Base-by-base conservation (phyloP, 495 filamentous ascomycete species). In the Arthonia radiata region DNA sequence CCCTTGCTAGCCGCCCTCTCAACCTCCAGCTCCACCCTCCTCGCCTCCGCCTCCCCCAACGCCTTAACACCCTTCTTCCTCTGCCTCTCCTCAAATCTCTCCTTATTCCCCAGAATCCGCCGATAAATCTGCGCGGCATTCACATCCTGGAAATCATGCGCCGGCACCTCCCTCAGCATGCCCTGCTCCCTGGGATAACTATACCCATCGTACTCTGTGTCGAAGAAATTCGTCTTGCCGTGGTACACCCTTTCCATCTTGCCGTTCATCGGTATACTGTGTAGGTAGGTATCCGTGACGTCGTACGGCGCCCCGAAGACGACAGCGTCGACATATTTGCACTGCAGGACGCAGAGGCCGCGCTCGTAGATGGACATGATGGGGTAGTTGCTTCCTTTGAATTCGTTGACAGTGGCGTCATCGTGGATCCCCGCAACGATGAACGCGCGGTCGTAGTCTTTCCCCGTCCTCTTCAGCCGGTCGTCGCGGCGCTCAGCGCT, bases 291-390 rank as follows among this genome's bases (percentile, higher is more conserved):
- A 36, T 65, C 53, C 15, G 65, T 79, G 1, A 81, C 80, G 0
- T 66, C 65, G 47, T 83, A 90, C 2, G 86, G 89, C 1, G 86
- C 77, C 15, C 71, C 76, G 43, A 99, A 82, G 31, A 93, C 48
- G 24, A 91, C 64, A 13, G 76, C 64, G 49, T 91, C 59, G 33
- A 93, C 59, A 46, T 86, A 90, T 78, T 92, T 65, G 46, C 86
- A 99, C 38, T 94, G 86, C 17, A 93, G 59, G 22, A 93, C 86
- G 46, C 86, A 94, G 13, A 99, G 67, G 4, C 79, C 79, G 26
- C 86, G 69, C 57, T 99, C 86, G 39, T 81, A 90, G 21, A 94
- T 79, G 50, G 92, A 93, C 86, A 94, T 99, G 44, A 99, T 93
- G 1, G 86, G 86, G 44, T 93, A 94, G 48, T 99, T 99, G 35